Evolutionary conservation across 2,329 filamentous ascomycete genomes (phyloP).

Genomic region (Ceratocystiopsis sp.): DNA sequence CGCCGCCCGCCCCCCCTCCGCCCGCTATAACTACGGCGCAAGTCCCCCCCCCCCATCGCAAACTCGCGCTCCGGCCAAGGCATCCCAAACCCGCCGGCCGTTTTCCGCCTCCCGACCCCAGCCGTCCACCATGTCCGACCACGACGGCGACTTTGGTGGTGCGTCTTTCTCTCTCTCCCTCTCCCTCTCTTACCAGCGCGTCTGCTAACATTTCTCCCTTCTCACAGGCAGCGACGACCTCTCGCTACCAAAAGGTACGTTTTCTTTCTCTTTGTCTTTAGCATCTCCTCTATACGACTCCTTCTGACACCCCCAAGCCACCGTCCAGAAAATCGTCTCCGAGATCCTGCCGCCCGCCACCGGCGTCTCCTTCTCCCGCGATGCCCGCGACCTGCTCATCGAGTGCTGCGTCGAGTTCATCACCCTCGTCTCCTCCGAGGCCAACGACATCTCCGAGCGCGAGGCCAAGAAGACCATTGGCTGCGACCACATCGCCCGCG

Average conservation of each 20-base stretch:
- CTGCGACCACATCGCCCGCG: constrained; percentile 92
- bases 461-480: constrained; percentile 99
- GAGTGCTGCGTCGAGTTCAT: constrained; percentile 99
- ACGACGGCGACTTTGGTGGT: constrained; percentile 41
- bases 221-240: constrained; percentile 6
- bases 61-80: background rate
- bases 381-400: constrained; percentile 86
- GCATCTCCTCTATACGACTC: too few relatives aligned
- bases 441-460: constrained; percentile 97
- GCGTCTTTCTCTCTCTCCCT: constrained; percentile 15
- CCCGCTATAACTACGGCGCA: background rate
- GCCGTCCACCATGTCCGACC: constrained; percentile 37
- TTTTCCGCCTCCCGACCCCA: constrained; percentile 5
- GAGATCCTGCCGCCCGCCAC: constrained; percentile 68
- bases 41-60: background rate
- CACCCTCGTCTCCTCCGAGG: constrained; percentile 93
- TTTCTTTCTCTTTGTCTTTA: background rate
- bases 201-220: constrained; percentile 1
- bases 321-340: constrained; percentile 72
- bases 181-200: too few relatives aligned
- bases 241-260: constrained; percentile 23
- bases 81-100: background rate
- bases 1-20: too few relatives aligned
- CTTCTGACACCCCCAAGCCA: constrained; percentile 25
- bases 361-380: constrained; percentile 80